A percentile compares a stretch with the other conserved stretches of the same genome.
Evolutionary conservation across 345 rosid genomes (phyloP).

Genomic region (Salix udensis): DNA sequence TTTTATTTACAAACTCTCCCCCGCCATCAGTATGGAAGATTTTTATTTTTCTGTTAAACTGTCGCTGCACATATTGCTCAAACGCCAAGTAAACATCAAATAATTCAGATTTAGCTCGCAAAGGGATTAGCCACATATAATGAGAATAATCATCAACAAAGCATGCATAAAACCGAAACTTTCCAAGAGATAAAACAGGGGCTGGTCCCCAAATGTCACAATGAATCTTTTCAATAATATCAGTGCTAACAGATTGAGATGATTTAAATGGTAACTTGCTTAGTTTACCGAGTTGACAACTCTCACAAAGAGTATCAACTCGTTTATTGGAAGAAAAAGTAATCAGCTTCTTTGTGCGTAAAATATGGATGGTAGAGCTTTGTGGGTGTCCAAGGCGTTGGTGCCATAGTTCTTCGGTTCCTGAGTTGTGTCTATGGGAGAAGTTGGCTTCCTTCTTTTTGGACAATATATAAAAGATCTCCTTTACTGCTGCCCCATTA

Average conservation of each 20-base stretch:
- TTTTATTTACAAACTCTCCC: not conserved
- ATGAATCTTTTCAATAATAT: slow-evolving; percentile 1
- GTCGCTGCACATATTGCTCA: slow-evolving; percentile 7
- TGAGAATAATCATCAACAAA: not conserved
- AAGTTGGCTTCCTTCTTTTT: too few species aligned
- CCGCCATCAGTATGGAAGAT: not conserved
- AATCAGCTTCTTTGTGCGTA: slow-evolving; percentile 7
- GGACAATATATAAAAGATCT: too few species aligned
- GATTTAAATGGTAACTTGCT: not conserved
- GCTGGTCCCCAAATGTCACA: slow-evolving; percentile 15
- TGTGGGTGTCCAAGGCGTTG: not conserved
- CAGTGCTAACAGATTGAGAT: not conserved
- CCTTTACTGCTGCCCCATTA: too few species aligned
- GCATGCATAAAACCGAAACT: too few species aligned
- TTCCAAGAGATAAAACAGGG: not conserved
- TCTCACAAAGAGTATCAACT: slow-evolving; percentile 8
- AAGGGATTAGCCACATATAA: slow-evolving; percentile 7
- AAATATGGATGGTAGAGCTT: not conserved
- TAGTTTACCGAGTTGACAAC: slow-evolving; percentile 14
- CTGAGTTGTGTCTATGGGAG: too few species aligned
- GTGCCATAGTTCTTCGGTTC: too few species aligned
- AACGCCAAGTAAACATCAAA: slow-evolving; percentile 1
- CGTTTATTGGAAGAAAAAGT: not conserved
- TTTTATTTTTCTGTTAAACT: slow-evolving; percentile 11
- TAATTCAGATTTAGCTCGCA: slow-evolving; percentile 7